Evolutionary conservation across 495 filamentous ascomycete genomes (phyloP), one percentile per base, ranked within the genome.

Genomic region (Amphirosellinia nigrospora): DNA sequence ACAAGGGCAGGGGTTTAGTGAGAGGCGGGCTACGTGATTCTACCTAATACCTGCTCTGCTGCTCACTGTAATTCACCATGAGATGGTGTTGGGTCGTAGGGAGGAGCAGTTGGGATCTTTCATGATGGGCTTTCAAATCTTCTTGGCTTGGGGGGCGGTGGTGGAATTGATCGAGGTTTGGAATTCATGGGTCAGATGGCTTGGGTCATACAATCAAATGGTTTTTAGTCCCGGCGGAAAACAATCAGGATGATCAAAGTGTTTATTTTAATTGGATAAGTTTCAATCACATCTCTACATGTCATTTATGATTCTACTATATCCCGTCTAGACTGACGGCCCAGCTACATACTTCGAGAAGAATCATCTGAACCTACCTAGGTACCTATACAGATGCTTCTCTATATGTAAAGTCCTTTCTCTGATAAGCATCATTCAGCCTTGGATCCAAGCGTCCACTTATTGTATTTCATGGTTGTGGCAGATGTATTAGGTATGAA

Each of bases 1-100:
- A 10, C 43, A 65, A 19, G 30, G 63, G 10, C 13, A 19, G 64
- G 64, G 52, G 1, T 53, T 53, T 23, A 50, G 23, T 26, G 63
- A 65, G 63, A 30, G 19, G 63, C 63, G 9, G 34, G 45, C 45
- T 21, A 30, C 15, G 19, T 50, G 63, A 65, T 39, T 52, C 15
- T 56, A 5, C 15, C 52, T 34, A 28, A 3, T 28, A n/a, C 55
- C 32, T 36, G 7, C 32, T 4, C 19, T 1, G 16, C 6, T 21
- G 21, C 16, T n/a, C 16, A n/a, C 30, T 58, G 10, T 21, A 1
- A 21, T 23, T 8, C 23, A n/a, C 45, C 10, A 52, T 10, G 45
- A 23, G 45, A 8, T 21, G 11, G 10, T 11, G 48, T 52, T 21
- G 48, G 9, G 4, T 41, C 16, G 10, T 13, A 5, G 21, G 48